Evolutionary conservation across 192 early-diverging fungal species (phyloP), one percentile per base, ranked within the genome.

Genomic region (Entomortierella beljakovae): DNA sequence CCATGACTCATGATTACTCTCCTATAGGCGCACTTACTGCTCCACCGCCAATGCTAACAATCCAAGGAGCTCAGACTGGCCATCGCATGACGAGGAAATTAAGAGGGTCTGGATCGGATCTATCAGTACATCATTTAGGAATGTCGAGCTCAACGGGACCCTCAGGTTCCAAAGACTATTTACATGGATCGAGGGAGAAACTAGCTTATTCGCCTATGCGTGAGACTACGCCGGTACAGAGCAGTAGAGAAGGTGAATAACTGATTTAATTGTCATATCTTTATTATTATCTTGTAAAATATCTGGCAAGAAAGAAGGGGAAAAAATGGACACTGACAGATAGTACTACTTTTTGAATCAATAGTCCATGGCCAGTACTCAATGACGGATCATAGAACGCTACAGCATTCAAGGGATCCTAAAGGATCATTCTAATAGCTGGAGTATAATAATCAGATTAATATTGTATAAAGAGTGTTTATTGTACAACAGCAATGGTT

Each of bases 1-100:
- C 81, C 3, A 79, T 80, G 64, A 71, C 68, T 0, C 71, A 80
- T 34, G 68, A 79, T 54, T 56, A 80, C 52, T 61, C 61, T n/a
- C 57, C 75, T 29, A 64, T 65, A 5, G 55, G 54, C 33, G 54
- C 67, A 38, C 59, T 71, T 54, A 42, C 43, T 13, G 18, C 57
- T 20, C 34, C 58, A 2, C 18, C 63, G 7, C 33, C 49, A 6
- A 61, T 54, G 32, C 57, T 69, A 52, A 71, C 76, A 34, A 54
- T 54, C 67, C 67, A 71, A 46, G 84, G 82, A 70, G 28, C 55
- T 46, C 67, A 48, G 7, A 26, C 64, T 34, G 75, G 71, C 61
- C 33, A 67, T 25, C 70, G 61, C 25, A 50, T 60, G 37, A 68
- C 60, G 37, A 52, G 73, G 60, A 77, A 77, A 58, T 31, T 77